Percentiles rank a stretch among this genome's conserved stretches.
Evolutionary conservation across 139 green algal genomes (phyloP).

Genomic region (Volvox reticuliferus): DNA sequence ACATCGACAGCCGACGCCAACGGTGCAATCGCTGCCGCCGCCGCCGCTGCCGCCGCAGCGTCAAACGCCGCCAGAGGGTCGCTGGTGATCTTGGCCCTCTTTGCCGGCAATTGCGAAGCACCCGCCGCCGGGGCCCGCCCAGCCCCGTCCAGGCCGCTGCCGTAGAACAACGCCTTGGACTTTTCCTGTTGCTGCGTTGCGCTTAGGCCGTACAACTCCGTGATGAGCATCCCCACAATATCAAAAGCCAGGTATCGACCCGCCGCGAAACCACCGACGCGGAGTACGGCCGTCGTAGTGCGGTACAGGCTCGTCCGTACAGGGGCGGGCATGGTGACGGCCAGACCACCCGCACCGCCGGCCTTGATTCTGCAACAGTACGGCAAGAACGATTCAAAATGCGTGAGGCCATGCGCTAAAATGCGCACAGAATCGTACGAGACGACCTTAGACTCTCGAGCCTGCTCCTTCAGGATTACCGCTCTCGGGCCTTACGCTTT

Average conservation of each 20-base stretch:
- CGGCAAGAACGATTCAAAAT: no score
- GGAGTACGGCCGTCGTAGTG: constrained; percentile 46
- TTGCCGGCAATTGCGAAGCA: neutral
- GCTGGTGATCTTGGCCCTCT: constrained; percentile 28
- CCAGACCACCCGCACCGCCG: constrained; percentile 28
- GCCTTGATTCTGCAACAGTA: constrained; percentile 7
- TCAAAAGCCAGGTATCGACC: constrained; percentile 49
- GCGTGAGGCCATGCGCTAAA: no score
- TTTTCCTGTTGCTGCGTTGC: constrained; percentile 33
- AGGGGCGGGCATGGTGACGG: neutral
- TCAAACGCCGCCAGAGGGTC: constrained; percentile 28
- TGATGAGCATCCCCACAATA: constrained; percentile 21
- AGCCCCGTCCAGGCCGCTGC: neutral
- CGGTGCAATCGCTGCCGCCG: constrained; percentile 29
- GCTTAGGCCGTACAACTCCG: constrained; percentile 68
- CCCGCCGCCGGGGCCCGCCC: neutral
- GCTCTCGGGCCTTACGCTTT: no score
- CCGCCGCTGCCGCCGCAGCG: constrained; percentile 15
- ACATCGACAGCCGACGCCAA: neutral
- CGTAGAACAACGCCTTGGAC: neutral
- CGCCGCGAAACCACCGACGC: constrained; percentile 42
- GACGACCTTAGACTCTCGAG: no score
- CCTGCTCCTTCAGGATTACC: no score
- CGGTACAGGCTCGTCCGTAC: constrained; percentile 56
- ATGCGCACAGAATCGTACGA: no score